phyloP scores from a whole-genome alignment of 192 early-diverging fungal genomes.

The Spizellomyces sp. region DNA sequence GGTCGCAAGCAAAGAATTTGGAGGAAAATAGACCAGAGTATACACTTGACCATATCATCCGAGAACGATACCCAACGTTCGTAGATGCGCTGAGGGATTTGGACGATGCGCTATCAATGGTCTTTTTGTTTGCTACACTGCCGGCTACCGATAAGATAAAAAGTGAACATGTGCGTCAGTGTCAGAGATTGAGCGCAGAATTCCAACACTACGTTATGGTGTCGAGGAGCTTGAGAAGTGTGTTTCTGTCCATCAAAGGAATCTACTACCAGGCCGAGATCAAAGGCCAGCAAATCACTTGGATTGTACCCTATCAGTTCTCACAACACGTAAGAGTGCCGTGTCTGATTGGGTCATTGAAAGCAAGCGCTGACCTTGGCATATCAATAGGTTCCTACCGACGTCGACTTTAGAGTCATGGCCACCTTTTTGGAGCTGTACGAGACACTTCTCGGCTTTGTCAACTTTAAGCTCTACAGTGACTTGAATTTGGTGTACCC shows the following conservation, averaged over 20 bases:
- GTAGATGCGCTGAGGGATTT: conserved; percentile 90
- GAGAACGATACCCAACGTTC: conserved; percentile 95
- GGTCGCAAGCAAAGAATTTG: conserved; percentile 73
- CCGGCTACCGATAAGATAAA: conserved; percentile 66
- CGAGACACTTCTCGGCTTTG: conserved; percentile 88
- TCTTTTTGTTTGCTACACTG: conserved; percentile 91
- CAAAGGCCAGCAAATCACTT: conserved; percentile 86
- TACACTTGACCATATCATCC: conserved; percentile 90
- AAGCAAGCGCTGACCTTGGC: conserved; percentile 38
- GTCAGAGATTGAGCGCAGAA: conserved; percentile 83
- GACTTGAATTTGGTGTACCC: conserved; percentile 91
- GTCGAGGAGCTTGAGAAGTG: conserved; percentile 77
- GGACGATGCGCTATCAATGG: conserved; percentile 97
- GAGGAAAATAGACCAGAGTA: conserved; percentile 80
- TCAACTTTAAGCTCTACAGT: conserved; percentile 91
- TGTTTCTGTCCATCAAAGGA: conserved; percentile 98
- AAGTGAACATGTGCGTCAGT: conserved; percentile 46
- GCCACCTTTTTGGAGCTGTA: conserved; percentile 96
- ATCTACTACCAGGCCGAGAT: conserved; percentile 99
- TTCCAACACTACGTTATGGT: conserved; percentile 92
- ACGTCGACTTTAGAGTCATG: conserved; percentile 98
- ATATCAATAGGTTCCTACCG: conserved; percentile 54
- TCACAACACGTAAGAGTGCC: conserved; percentile 64
- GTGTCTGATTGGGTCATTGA: conserved; percentile 9
- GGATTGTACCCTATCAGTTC: conserved; percentile 97